A percentile compares a stretch with the other conserved stretches of the same genome.
Evolutionary conservation across 148 eudicot species (phyloP).

Genomic region (Rheum nobile): DNA sequence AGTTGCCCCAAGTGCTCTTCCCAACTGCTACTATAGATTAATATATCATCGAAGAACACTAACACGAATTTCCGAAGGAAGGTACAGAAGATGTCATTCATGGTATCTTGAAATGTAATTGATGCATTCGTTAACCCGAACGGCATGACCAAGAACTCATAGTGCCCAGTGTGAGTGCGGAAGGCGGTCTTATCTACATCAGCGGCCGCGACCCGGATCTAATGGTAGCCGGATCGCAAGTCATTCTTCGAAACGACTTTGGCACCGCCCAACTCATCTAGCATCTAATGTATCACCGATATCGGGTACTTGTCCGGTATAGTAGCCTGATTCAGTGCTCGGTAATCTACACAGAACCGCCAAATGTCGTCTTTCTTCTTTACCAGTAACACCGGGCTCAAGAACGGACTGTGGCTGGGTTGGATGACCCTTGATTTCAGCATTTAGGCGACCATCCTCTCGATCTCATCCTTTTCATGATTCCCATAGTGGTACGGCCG

Average conservation of each 20-base stretch:
- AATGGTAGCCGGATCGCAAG: too few relatives aligned
- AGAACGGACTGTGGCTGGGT: not conserved
- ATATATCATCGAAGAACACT: not conserved
- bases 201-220: too few relatives aligned
- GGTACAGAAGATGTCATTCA: not conserved
- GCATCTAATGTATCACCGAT: too few relatives aligned
- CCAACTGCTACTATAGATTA: not conserved
- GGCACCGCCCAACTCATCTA: too few relatives aligned
- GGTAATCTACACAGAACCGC: too few relatives aligned
- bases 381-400: not conserved
- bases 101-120: too few relatives aligned
- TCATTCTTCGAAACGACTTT: too few relatives aligned
- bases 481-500: not conserved
- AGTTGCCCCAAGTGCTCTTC: not conserved
- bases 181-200: too few relatives aligned
- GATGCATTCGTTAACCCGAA: not conserved
- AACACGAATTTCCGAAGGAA: not conserved
- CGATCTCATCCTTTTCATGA: not conserved
- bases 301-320: too few relatives aligned
- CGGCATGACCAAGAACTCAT: too few relatives aligned
- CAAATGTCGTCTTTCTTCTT: not conserved
- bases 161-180: too few relatives aligned
- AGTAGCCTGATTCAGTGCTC: too few relatives aligned
- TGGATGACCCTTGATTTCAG: not conserved
- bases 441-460: not conserved